A percentile compares a stretch with the other conserved stretches of the same genome.
Conservation (phyloP, 768 basidiomycete genomes). For the Podaxis sp. region DNA sequence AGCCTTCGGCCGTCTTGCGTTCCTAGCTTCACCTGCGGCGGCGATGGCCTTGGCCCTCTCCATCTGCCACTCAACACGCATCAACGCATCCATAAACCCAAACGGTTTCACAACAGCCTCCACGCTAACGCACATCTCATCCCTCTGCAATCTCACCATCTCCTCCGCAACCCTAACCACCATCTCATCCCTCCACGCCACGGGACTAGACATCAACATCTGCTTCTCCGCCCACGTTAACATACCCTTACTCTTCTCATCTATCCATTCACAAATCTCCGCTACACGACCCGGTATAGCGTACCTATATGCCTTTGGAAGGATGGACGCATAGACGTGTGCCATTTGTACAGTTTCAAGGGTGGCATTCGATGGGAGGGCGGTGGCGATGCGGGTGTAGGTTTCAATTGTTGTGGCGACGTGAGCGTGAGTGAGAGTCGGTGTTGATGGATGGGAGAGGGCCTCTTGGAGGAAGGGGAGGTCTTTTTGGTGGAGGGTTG, state of each 20-base stretch:
- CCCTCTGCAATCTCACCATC: conserved; percentile 4
- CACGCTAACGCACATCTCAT: conserved; percentile 24
- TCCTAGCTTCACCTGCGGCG: neutral
- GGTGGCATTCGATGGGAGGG: conserved; percentile 42
- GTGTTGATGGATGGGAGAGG: conserved; percentile 46
- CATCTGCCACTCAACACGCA: conserved; percentile 37
- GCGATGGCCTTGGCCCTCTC: conserved; percentile 10
- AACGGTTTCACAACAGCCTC: conserved; percentile 30
- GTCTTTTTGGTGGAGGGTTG: conserved; percentile 11
- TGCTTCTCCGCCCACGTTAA: conserved; percentile 44
- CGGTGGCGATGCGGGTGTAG: conserved; percentile 23
- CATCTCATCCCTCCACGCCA: conserved; percentile 46
- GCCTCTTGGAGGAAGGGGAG: conserved; percentile 45
- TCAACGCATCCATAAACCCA: conserved; percentile 39
- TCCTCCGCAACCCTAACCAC: conserved; percentile 20
- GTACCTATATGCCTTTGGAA: conserved; percentile 44
- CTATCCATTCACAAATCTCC: conserved; percentile 39
- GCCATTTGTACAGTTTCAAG: conserved; percentile 47
- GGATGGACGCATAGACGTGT: conserved; percentile 42
- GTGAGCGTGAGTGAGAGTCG: conserved; percentile 49
- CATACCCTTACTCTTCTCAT: conserved; percentile 13
- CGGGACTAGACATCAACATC: conserved; percentile 48
- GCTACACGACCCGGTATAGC: conserved; percentile 16
- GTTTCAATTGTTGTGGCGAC: conserved; percentile 28
- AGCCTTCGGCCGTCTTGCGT: neutral